Percentiles rank a stretch among this genome's conserved stretches.
These are phyloP conservation scores for Penicillium crystallinum DNA, from an alignment of 495 filamentous ascomycete species.

Conservation along the genomic window DNA sequence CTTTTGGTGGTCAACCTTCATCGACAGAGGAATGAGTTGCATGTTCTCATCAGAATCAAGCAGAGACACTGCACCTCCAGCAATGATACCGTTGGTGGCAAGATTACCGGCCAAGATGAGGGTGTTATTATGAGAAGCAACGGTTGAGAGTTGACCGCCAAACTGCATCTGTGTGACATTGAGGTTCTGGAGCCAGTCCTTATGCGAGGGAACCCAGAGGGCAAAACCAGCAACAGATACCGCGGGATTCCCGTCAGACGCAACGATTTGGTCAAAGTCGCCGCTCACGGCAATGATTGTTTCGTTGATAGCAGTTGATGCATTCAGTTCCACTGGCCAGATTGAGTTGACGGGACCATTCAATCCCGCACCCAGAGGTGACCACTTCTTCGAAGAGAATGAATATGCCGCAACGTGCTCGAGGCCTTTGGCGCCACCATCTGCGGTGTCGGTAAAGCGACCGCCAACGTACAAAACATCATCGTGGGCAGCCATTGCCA, in stretches of 20 bases:
- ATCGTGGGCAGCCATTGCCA: slow-evolving; percentile 59
- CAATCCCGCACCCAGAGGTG: slow-evolving; percentile 76
- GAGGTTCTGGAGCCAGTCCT: slow-evolving; percentile 86
- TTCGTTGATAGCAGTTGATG: slow-evolving; percentile 65
- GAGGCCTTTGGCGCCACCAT: slow-evolving; percentile 54
- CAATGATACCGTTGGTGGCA: slow-evolving; percentile 60
- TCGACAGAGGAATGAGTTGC: slow-evolving; percentile 50
- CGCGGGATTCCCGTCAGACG: slow-evolving; percentile 57
- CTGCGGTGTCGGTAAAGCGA: slow-evolving; percentile 70
- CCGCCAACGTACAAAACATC: slow-evolving; percentile 77
- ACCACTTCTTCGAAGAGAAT: slow-evolving; percentile 63
- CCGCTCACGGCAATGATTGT: slow-evolving; percentile 75
- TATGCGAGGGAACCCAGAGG: slow-evolving; percentile 85
- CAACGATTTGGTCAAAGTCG: slow-evolving; percentile 65
- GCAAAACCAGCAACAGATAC: slow-evolving; percentile 69
- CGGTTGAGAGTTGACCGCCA: slow-evolving; percentile 64
- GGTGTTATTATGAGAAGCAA: slow-evolving; percentile 54
- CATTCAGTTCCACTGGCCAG: slow-evolving; percentile 72
- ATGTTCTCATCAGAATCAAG: slow-evolving; percentile 43
- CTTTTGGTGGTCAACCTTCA: slow-evolving; percentile 53
- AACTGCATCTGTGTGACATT: slow-evolving; percentile 59
- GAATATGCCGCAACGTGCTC: slow-evolving; percentile 74
- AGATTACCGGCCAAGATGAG: slow-evolving; percentile 76
- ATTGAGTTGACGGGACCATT: slow-evolving; percentile 71
- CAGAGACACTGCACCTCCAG: slow-evolving; percentile 64